A percentile compares a stretch with the other conserved stretches of the same genome.
phyloP scores from a whole-genome alignment of 163 green algal species.

The Prototheca cutis region DNA sequence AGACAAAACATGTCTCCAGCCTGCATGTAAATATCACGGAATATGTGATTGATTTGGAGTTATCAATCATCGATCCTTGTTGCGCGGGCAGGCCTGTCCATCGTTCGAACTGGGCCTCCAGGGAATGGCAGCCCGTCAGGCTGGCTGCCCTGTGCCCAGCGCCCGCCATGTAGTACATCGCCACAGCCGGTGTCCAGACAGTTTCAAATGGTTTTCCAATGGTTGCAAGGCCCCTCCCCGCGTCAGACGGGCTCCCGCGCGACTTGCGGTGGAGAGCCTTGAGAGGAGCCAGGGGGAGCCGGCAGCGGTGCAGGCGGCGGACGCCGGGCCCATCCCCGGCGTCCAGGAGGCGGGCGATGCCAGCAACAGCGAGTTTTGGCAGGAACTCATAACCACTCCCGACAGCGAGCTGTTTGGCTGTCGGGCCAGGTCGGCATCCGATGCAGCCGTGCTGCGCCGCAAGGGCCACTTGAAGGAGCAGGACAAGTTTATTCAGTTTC shows the following conservation, averaged over 20 bases:
- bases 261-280: background rate
- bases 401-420: constrained; percentile 54
- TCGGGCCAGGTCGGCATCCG: constrained; percentile 52
- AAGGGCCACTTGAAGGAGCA: constrained; percentile 83
- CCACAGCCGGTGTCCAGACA: no score
- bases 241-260: no score
- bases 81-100: no score
- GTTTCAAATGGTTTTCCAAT: background rate
- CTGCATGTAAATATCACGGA: no score
- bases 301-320: no score
- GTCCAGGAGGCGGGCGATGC: background rate
- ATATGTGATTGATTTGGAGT: no score
- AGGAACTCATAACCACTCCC: constrained; percentile 53
- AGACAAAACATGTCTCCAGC: no score
- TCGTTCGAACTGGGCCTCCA: no score
- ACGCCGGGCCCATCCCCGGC: background rate
- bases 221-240: background rate
- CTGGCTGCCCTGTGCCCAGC: no score
- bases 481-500: constrained; percentile 85
- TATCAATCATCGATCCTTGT: no score
- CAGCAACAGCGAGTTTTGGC: constrained; percentile 19
- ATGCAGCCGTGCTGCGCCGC: constrained; percentile 68
- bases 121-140: no score
- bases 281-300: background rate
- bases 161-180: no score